phyloP scores from a whole-genome alignment of 148 eudicot species.

The Tetragonia tetragonoides region DNA sequence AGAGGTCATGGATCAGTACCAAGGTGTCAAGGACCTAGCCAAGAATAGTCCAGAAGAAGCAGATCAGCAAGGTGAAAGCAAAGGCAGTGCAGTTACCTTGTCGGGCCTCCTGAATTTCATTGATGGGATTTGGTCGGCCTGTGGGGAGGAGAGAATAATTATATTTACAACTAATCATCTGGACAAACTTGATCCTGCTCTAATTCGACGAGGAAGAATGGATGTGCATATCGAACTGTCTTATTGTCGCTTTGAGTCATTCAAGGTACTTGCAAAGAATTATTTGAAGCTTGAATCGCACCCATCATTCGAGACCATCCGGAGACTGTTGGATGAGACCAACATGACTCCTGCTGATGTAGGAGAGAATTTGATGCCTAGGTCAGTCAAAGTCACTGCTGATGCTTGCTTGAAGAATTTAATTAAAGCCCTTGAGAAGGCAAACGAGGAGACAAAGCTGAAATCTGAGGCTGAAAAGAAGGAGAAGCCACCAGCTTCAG shows the following conservation, averaged over 20 bases:
- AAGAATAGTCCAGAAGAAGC: no score
- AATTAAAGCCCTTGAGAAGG: no score
- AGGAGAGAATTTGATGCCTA: slow-evolving; percentile 18
- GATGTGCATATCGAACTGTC: slow-evolving; percentile 24
- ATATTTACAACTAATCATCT: slow-evolving; percentile 30
- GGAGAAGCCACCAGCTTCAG: no score
- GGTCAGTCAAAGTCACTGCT: not conserved
- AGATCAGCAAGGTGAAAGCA: no score
- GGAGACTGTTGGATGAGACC: slow-evolving; percentile 1
- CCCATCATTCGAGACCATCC: slow-evolving; percentile 5
- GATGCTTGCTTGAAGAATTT: no score
- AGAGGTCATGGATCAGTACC: slow-evolving; percentile 34
- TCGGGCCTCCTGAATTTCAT: slow-evolving; percentile 21
- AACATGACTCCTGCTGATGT: slow-evolving; percentile 23
- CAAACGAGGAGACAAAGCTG: no score
- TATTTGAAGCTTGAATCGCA: slow-evolving; percentile 20
- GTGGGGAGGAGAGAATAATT: slow-evolving; percentile 29
- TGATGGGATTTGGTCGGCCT: slow-evolving; percentile 31
- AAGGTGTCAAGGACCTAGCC: slow-evolving; percentile 14
- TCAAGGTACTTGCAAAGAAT: slow-evolving; percentile 20
- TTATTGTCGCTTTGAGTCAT: slow-evolving; percentile 20
- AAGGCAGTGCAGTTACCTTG: not conserved
- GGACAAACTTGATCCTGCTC: slow-evolving; percentile 28
- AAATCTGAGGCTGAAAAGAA: no score
- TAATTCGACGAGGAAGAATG: slow-evolving; percentile 26